phyloP scores from a whole-genome alignment of 805 yeast species.

The Cyberlindnera misumaiensis region DNA sequence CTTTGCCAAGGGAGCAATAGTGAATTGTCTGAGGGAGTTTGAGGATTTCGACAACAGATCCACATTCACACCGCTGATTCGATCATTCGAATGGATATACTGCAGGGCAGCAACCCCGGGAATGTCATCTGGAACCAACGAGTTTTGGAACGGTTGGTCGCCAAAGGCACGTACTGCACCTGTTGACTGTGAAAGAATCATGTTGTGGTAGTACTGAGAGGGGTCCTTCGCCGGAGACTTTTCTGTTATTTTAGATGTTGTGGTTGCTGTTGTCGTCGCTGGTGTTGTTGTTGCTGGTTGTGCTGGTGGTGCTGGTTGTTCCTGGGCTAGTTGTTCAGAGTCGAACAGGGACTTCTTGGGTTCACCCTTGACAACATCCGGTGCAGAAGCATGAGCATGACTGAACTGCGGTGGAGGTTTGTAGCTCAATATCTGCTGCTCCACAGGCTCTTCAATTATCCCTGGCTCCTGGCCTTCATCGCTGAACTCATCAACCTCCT shows the following conservation, averaged over 20 bases:
- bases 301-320: background rate
- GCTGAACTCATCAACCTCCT: conserved; percentile 22
- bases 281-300: background rate
- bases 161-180: conserved; percentile 40
- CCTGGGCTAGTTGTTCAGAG: conserved; percentile 6
- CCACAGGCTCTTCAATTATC: conserved; percentile 1
- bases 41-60: conserved; percentile 11
- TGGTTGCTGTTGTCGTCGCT: conserved; percentile 2
- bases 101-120: conserved; percentile 9
- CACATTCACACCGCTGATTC: conserved; percentile 12
- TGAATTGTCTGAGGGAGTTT: conserved; percentile 22
- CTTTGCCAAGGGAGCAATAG: conserved; percentile 11
- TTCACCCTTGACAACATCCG: background rate
- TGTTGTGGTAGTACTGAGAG: conserved; percentile 32
- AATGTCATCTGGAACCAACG: conserved; percentile 15
- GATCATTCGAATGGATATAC: conserved; percentile 25
- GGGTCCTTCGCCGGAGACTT: conserved; percentile 8
- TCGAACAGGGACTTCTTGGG: conserved; percentile 11
- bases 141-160: conserved; percentile 25
- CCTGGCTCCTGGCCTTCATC: conserved; percentile 10
- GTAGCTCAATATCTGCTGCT: conserved; percentile 12
- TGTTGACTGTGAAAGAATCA: conserved; percentile 46
- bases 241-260: conserved; percentile 3
- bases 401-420: conserved; percentile 21
- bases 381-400: conserved; percentile 5